Conservation (phyloP, 2,329 filamentous ascomycete species). For the Rutstroemia sp. region DNA sequence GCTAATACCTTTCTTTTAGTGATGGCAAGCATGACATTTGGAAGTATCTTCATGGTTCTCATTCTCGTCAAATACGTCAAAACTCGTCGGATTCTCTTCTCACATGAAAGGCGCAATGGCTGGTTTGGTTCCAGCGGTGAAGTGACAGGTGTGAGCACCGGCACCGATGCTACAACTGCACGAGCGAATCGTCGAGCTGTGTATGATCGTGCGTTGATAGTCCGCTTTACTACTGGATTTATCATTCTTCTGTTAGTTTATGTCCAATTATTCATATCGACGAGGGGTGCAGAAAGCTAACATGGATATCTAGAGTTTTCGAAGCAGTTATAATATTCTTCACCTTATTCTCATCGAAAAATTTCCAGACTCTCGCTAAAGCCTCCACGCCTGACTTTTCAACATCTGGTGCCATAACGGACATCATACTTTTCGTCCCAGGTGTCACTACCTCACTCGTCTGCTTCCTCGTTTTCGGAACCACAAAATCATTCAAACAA, state of each 20-base stretch:
- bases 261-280: background rate
- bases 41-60: slow-evolving; percentile 32
- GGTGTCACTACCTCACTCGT: slow-evolving; percentile 33
- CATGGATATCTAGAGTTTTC: slow-evolving; percentile 26
- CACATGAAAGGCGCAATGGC: slow-evolving; percentile 22
- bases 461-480: slow-evolving; percentile 36
- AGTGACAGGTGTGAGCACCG: slow-evolving; percentile 3
- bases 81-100: slow-evolving; percentile 31
- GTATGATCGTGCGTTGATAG: slow-evolving; percentile 39
- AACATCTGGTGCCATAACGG: slow-evolving; percentile 23
- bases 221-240: slow-evolving; percentile 39
- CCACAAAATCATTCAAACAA: slow-evolving; percentile 31
- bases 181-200: slow-evolving; percentile 27
- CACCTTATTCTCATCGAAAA: slow-evolving; percentile 30
- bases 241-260: slow-evolving; percentile 29
- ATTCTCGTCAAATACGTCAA: slow-evolving; percentile 37
- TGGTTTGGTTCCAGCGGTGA: slow-evolving; percentile 21
- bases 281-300: background rate
- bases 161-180: background rate
- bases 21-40: slow-evolving; percentile 32
- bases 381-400: slow-evolving; percentile 32
- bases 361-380: slow-evolving; percentile 17
- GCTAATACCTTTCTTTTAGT: slow-evolving; percentile 28
- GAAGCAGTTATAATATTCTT: slow-evolving; percentile 34
- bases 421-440: slow-evolving; percentile 33